Evolutionary conservation across 2,329 filamentous ascomycete genomes (phyloP).

Genomic region (Thelonectria discophora): DNA sequence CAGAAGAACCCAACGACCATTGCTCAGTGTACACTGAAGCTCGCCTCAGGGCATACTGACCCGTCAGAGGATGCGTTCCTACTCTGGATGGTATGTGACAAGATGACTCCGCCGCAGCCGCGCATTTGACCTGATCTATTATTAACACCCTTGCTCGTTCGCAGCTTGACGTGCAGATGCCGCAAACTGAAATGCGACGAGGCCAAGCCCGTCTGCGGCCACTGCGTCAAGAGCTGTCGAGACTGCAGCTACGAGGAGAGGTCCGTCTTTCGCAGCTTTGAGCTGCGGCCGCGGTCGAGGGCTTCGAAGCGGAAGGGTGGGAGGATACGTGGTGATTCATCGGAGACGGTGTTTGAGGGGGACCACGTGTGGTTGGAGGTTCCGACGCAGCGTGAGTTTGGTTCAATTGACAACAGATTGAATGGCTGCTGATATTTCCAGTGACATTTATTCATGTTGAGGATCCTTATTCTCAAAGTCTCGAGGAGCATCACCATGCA

Average conservation of each 20-base stretch:
- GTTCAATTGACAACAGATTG: too few species aligned
- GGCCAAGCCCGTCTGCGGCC: conserved; percentile 32
- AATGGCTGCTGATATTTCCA: background rate
- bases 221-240: conserved; percentile 31
- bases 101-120: too few species aligned
- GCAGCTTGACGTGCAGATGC: conserved; percentile 35
- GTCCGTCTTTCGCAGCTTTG: conserved; percentile 31
- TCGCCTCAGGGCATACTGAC: conserved; percentile 7
- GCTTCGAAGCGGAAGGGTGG: background rate
- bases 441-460: conserved; percentile 32
- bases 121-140: too few species aligned
- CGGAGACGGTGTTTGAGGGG: conserved; percentile 9
- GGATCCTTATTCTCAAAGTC: conserved; percentile 13
- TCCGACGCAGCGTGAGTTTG: conserved; percentile 28
- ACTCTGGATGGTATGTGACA: conserved; percentile 33
- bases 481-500: background rate
- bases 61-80: conserved; percentile 31
- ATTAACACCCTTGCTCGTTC: conserved; percentile 1
- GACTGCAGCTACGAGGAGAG: conserved; percentile 29
- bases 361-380: conserved; percentile 34
- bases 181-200: conserved; percentile 43
- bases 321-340: background rate
- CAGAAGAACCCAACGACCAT: background rate
- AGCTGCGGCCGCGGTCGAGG: conserved; percentile 6
- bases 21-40: background rate